These are phyloP conservation scores for Exidia glandulosa DNA, from an alignment of 768 basidiomycete genomes.

Conservation along the genomic window DNA sequence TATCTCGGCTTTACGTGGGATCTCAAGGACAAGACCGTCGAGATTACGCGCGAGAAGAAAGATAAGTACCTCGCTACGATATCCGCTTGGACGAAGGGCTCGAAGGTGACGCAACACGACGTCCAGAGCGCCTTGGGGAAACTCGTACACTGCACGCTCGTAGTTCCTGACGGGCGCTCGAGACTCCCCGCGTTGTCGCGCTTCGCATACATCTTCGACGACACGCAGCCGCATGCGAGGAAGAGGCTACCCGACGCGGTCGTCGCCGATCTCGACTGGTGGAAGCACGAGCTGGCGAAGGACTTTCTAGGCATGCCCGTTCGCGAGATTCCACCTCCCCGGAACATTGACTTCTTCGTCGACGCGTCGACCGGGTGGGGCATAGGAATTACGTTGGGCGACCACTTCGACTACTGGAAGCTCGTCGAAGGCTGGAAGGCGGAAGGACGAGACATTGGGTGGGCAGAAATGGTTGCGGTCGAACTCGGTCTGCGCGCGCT, in stretches of 20 bases:
- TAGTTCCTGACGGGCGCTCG: neutral
- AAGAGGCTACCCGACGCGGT: neutral
- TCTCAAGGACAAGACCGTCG: neutral
- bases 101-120: neutral
- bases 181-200: neutral
- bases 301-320: neutral
- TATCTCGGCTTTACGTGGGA: neutral
- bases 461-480: conserved; percentile 35
- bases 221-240: neutral
- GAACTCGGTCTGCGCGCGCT: conserved; percentile 29
- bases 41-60: neutral
- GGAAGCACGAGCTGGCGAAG: neutral
- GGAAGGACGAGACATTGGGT: conserved; percentile 23
- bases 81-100: no score
- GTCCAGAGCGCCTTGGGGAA: neutral
- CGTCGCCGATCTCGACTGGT: neutral
- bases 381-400: neutral
- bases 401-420: neutral
- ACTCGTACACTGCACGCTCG: neutral
- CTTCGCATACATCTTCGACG: neutral
- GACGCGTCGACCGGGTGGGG: neutral
- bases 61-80: neutral
- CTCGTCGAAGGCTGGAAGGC: neutral
- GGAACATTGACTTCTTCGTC: neutral
- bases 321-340: neutral